Conservation (phyloP, 257 asterid species). For the Thymus mandschuricus region DNA sequence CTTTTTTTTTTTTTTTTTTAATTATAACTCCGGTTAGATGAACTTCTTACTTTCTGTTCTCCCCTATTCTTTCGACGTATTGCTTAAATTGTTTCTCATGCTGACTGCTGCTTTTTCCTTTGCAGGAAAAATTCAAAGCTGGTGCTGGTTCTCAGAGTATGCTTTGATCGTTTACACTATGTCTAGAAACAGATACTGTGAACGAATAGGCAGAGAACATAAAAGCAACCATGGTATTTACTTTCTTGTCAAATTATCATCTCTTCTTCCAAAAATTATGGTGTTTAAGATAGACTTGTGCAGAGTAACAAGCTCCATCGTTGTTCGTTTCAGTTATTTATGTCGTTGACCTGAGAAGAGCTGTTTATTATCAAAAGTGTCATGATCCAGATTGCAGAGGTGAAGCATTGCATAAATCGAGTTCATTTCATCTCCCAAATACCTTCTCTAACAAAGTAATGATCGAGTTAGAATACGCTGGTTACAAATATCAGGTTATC, state of each 20-base stretch:
- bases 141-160: constrained; percentile 96
- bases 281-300: neutral
- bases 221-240: constrained; percentile 88
- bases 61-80: constrained; percentile 7
- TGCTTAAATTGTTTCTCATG: constrained; percentile 26
- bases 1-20: constrained; percentile 5
- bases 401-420: constrained; percentile 23
- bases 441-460: constrained; percentile 17
- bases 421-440: constrained; percentile 6
- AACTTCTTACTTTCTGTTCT: neutral
- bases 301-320: constrained; percentile 19
- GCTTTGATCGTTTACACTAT: constrained; percentile 87
- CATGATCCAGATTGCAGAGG: constrained; percentile 99
- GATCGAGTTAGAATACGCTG: constrained; percentile 22
- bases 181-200: constrained; percentile 92
- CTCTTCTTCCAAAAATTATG: neutral
- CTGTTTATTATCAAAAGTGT: constrained; percentile 88
- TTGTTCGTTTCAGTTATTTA: constrained; percentile 65
- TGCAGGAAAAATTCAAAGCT: constrained; percentile 84
- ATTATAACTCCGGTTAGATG: neutral
- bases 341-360: constrained; percentile 81
- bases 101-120: constrained; percentile 23
- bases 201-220: constrained; percentile 96
- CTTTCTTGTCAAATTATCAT: constrained; percentile 5
- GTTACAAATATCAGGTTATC: constrained; percentile 59